A percentile compares a stretch with the other conserved stretches of the same genome.
Evolutionary conservation across 1,284 basidiomycete species (phyloP).

Genomic region (Cryptococcus sp.): DNA sequence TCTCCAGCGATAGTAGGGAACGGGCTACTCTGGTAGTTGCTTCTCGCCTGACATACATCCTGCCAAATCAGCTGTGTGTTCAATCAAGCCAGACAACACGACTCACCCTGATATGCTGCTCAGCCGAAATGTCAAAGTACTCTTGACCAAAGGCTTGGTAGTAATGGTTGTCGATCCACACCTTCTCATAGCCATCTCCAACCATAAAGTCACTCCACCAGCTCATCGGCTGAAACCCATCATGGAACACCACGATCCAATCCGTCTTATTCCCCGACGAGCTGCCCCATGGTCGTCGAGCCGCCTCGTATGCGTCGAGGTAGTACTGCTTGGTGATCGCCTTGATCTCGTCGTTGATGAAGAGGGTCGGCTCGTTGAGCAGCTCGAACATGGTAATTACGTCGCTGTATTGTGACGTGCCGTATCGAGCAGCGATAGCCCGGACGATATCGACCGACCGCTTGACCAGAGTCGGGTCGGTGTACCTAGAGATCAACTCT

Average conservation of each 20-base stretch:
- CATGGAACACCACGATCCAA: slow-evolving; percentile 63
- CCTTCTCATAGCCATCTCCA: slow-evolving; percentile 53
- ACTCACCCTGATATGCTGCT: slow-evolving; percentile 3
- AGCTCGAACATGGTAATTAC: slow-evolving; percentile 56
- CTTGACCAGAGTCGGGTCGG: slow-evolving; percentile 23
- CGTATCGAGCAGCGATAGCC: slow-evolving; percentile 26
- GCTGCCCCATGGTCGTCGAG: slow-evolving; percentile 64
- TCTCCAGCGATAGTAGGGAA: slow-evolving; percentile 2
- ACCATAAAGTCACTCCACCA: slow-evolving; percentile 69
- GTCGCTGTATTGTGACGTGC: slow-evolving; percentile 48
- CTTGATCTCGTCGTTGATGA: slow-evolving; percentile 55
- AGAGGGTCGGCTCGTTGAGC: slow-evolving; percentile 71
- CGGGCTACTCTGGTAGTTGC: not conserved
- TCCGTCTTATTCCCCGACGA: slow-evolving; percentile 32
- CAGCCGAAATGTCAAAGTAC: not conserved
- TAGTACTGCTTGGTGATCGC: slow-evolving; percentile 63
- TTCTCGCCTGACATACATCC: not conserved
- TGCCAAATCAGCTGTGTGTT: not conserved
- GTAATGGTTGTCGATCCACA: slow-evolving; percentile 53
- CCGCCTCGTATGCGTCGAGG: slow-evolving; percentile 54
- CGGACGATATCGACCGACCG: slow-evolving; percentile 49
- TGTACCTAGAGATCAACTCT: slow-evolving; percentile 3
- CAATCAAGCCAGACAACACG: not conserved
- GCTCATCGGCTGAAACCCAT: slow-evolving; percentile 73
- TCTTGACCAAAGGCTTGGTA: slow-evolving; percentile 2